Base-by-base conservation (phyloP, 2,329 filamentous ascomycete genomes). In the Harringtonia aguacate region DNA sequence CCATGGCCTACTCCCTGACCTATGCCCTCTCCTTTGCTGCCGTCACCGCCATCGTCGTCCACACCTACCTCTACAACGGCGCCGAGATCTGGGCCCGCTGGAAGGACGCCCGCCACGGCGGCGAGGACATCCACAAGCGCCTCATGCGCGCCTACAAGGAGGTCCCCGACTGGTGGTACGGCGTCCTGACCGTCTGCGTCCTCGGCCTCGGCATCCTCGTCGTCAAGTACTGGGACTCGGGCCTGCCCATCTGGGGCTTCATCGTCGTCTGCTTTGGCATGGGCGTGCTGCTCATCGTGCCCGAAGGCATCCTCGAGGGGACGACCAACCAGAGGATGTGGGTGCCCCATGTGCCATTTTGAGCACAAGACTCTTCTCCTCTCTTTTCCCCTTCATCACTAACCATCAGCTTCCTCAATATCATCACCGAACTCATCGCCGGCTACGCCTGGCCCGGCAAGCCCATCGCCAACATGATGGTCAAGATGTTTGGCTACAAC, bases 1-100 rank as follows among this genome's bases (percentile, higher is more conserved):
- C 67, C 3, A 71, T 72, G 15, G 68, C 65, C 12, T 72, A 71
- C 44, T 55, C 72, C 14, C 59, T 64, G 20, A 61, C 70, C n/a
- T 77, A 75, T 59, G 61, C 70, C 48, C 72, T 69, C 55, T 76
- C 75, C 59, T 77, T 77, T 46, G 70, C 65, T 41, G 68, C 75
- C 27, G 76, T 75, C 48, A 65, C 72, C 0, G 69, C 71, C 17
- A 69, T 68, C 0, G 56, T 77, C 18, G 67, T 68, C 7, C 73
- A 75, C 45, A 68, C 70, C 20, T 53, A 60, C 17, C 61, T 77
- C 2, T 75, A 74, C 55, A 69, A 77, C 52, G 65, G 70, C 4
- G 63, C 67, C 41, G 71, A 75, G 50, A 69, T 76, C 53, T 63
- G 73, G 48, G 63, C 63, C 37, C 64, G 61, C 51, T 65, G 62